These are phyloP conservation scores for Euptelea pleiosperma DNA, from an alignment of 164 flowering plant species.

Conservation along the genomic window DNA sequence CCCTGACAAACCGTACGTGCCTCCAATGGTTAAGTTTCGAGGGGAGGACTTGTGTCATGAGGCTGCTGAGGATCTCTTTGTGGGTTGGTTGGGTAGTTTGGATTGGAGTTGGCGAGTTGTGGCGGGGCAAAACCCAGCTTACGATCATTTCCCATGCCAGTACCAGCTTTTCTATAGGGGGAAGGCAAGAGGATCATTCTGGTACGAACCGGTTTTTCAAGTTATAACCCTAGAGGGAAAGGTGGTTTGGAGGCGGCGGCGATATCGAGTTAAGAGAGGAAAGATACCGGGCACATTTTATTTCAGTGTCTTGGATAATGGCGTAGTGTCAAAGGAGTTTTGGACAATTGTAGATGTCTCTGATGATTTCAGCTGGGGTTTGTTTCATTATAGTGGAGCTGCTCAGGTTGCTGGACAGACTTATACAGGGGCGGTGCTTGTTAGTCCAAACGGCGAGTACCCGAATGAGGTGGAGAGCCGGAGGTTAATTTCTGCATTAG, in stretches of 20 bases:
- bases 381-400: constrained; percentile 90
- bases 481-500: constrained; percentile 53
- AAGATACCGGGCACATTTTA: constrained; percentile 67
- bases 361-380: constrained; percentile 88
- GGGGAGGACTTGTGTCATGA: constrained; percentile 62
- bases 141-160: constrained; percentile 97
- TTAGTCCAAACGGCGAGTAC: constrained; percentile 70
- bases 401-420: constrained; percentile 91
- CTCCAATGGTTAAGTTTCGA: constrained; percentile 59
- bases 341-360: constrained; percentile 91
- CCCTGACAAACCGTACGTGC: constrained; percentile 64
- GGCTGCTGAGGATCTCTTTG: constrained; percentile 82
- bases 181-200: constrained; percentile 83
- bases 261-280: constrained; percentile 75
- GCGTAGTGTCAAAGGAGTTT: constrained; percentile 91
- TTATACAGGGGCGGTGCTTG: constrained; percentile 95
- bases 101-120: constrained; percentile 98
- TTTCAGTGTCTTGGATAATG: constrained; percentile 89
- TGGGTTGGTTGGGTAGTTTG: constrained; percentile 84
- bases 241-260: constrained; percentile 85
- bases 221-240: constrained; percentile 74
- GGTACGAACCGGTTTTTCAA: constrained; percentile 97
- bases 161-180: constrained; percentile 93
- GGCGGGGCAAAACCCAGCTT: constrained; percentile 98
- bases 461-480: constrained; percentile 40